A percentile compares a stretch with the other conserved stretches of the same genome.
Evolutionary conservation across 768 basidiomycete species (phyloP).

Genomic region (Pleurotus djamor): DNA sequence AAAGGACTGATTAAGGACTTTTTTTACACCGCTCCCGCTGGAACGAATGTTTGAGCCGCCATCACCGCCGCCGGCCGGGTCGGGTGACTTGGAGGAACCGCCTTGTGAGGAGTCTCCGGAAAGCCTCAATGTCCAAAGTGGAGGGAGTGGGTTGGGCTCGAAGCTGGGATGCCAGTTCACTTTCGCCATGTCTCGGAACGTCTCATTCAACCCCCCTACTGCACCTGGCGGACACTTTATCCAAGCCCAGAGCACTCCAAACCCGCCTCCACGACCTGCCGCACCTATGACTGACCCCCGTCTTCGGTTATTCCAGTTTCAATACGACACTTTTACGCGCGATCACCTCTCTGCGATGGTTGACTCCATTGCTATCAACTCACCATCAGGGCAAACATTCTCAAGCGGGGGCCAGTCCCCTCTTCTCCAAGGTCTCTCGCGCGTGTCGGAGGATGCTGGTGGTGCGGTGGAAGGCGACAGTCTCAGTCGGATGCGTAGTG

Average conservation of each 20-base stretch:
- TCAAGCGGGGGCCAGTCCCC: constrained; percentile 43
- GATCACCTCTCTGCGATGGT: constrained; percentile 93
- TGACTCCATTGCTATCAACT: constrained; percentile 88
- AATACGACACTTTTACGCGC: constrained; percentile 95
- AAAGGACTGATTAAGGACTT: constrained; percentile 73
- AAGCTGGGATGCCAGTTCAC: constrained; percentile 67
- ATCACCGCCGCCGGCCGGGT: constrained; percentile 55
- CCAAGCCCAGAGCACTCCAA: constrained; percentile 65
- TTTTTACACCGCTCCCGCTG: constrained; percentile 81
- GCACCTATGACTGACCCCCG: constrained; percentile 64
- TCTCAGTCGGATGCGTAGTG: constrained; percentile 61
- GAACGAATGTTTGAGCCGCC: constrained; percentile 96
- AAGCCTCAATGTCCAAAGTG: constrained; percentile 27
- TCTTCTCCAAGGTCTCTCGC: constrained; percentile 44
- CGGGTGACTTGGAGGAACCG: constrained; percentile 9
- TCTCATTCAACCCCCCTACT: constrained; percentile 24
- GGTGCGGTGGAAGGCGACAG: constrained; percentile 25
- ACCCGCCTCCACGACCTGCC: constrained; percentile 22
- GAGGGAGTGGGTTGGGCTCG: not conserved
- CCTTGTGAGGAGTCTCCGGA: constrained; percentile 36
- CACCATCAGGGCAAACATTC: constrained; percentile 55
- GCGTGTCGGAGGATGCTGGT: constrained; percentile 41
- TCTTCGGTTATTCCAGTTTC: constrained; percentile 86
- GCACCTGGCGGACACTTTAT: constrained; percentile 28
- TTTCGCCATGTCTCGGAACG: constrained; percentile 57